These are phyloP conservation scores for Coemansia sp. DNA, from an alignment of 192 early-diverging fungal genomes.

Conservation along the genomic window DNA sequence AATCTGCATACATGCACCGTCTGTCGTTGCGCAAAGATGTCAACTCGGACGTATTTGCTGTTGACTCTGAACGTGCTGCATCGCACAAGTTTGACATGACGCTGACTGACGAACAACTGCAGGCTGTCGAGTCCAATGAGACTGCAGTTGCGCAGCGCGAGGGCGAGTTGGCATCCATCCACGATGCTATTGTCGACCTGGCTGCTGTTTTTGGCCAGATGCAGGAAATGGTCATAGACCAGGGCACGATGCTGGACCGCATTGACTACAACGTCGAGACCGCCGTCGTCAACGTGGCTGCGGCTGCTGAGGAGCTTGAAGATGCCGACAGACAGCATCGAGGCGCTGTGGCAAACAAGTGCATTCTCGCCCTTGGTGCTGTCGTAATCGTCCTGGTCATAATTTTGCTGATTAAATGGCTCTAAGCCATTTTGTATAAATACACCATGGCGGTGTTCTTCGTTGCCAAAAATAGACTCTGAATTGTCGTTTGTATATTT, in stretches of 20 bases:
- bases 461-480: background rate
- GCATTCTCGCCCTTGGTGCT: slow-evolving; percentile 76
- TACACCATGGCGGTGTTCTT: no score
- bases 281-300: slow-evolving; percentile 72
- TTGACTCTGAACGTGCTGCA: slow-evolving; percentile 36
- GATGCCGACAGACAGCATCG: slow-evolving; percentile 81
- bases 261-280: slow-evolving; percentile 98
- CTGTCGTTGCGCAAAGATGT: slow-evolving; percentile 49
- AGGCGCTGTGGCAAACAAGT: slow-evolving; percentile 75
- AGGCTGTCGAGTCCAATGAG: slow-evolving; percentile 75
- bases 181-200: slow-evolving; percentile 83
- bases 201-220: slow-evolving; percentile 91
- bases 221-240: slow-evolving; percentile 96
- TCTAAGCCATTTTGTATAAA: slow-evolving; percentile 9
- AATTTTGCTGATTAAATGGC: slow-evolving; percentile 71
- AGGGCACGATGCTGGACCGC: slow-evolving; percentile 93
- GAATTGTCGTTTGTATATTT: background rate
- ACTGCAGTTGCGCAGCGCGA: slow-evolving; percentile 79
- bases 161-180: slow-evolving; percentile 89
- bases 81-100: slow-evolving; percentile 52
- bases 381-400: slow-evolving; percentile 79
- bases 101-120: slow-evolving; percentile 86
- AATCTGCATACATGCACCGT: slow-evolving; percentile 83
- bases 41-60: slow-evolving; percentile 48
- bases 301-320: slow-evolving; percentile 80